phyloP scores from a whole-genome alignment of 345 rosid genomes.

The Sonneratia alba region DNA sequence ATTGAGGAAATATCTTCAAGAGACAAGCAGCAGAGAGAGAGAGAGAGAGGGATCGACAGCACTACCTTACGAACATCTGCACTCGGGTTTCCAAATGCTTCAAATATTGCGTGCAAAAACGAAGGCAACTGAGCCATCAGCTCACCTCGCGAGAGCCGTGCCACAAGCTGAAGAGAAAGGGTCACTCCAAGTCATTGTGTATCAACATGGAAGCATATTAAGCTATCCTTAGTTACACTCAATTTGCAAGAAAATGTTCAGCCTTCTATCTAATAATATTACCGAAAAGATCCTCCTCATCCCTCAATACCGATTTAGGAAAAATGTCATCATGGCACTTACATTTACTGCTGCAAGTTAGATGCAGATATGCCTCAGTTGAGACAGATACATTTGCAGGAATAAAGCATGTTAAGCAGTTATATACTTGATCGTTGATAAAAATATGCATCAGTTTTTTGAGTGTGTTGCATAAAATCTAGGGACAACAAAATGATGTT shows the following conservation, averaged over 20 bases:
- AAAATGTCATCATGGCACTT: background rate
- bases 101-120: conserved; percentile 48
- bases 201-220: background rate
- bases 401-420: background rate
- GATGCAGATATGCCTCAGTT: background rate
- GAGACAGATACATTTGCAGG: background rate
- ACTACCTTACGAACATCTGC: conserved; percentile 60
- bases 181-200: background rate
- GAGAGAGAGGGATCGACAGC: background rate
- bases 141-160: conserved; percentile 46
- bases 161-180: conserved; percentile 33
- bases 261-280: background rate
- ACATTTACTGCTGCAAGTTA: background rate
- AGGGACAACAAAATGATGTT: background rate
- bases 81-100: conserved; percentile 55
- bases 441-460: background rate
- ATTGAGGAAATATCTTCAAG: background rate
- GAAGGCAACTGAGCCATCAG: conserved; percentile 47
- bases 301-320: background rate
- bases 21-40: background rate
- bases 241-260: background rate
- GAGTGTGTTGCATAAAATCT: background rate
- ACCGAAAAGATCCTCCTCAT: background rate
- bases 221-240: background rate
- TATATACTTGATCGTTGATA: background rate